Conservation (phyloP, 768 basidiomycete species). For the Lactarius evosmus region DNA sequence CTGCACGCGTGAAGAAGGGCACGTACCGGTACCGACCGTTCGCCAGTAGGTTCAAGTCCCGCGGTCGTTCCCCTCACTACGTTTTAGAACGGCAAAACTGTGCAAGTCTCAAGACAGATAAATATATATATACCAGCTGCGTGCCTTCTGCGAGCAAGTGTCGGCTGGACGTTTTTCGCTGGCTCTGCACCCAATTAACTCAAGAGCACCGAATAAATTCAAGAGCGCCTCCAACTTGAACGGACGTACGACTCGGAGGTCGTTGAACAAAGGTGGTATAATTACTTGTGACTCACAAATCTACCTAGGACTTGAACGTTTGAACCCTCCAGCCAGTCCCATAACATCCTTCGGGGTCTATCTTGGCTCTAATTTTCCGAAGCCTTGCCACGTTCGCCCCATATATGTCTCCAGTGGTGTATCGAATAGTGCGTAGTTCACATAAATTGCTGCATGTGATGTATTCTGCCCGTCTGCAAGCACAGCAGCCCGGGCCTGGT, state of each 20-base stretch:
- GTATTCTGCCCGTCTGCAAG: constrained; percentile 27
- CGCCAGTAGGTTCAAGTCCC: too few species aligned
- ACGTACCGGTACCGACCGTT: too few species aligned
- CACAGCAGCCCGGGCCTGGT: neutral
- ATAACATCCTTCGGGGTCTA: constrained; percentile 30
- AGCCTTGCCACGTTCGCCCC: constrained; percentile 24
- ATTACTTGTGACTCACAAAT: neutral
- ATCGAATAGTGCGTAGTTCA: constrained; percentile 25
- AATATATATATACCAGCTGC: too few species aligned
- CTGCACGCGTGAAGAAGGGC: too few species aligned
- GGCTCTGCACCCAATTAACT: neutral
- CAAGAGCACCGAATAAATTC: neutral
- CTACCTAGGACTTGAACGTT: constrained; percentile 24
- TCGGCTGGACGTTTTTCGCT: too few species aligned
- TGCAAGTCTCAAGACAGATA: too few species aligned
- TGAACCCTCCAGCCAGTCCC: constrained; percentile 30
- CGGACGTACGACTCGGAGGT: neutral
- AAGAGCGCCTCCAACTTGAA: neutral
- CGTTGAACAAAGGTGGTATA: neutral
- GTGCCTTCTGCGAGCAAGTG: too few species aligned
- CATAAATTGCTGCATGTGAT: constrained; percentile 18
- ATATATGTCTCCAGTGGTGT: constrained; percentile 25
- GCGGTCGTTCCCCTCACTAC: too few species aligned
- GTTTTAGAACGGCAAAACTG: too few species aligned
- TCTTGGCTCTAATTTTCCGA: constrained; percentile 1